Conservation (phyloP, 495 filamentous ascomycete genomes). For the Parathielavia appendiculata region DNA sequence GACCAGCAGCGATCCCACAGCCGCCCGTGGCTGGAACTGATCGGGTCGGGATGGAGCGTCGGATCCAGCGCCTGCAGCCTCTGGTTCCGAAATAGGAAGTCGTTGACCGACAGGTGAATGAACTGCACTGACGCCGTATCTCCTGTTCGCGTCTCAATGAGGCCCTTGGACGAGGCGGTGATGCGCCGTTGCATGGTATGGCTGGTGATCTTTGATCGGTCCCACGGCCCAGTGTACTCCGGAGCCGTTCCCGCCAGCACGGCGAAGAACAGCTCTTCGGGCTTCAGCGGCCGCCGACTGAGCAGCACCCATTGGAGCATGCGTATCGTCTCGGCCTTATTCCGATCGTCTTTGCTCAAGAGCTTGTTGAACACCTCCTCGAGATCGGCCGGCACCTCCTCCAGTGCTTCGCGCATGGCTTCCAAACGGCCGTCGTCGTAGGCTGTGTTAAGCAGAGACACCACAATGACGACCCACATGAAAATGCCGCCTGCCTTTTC, state of each 20-base stretch:
- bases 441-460: slow-evolving; percentile 38
- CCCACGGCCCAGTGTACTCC: slow-evolving; percentile 8
- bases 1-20: not conserved
- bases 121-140: slow-evolving; percentile 34
- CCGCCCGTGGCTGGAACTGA: not conserved
- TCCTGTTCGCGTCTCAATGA: slow-evolving; percentile 28
- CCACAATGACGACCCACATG: slow-evolving; percentile 43
- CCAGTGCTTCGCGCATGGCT: slow-evolving; percentile 10
- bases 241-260: not conserved
- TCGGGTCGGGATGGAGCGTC: not conserved
- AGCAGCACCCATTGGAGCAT: not conserved
- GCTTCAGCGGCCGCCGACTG: not conserved
- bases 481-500: slow-evolving; percentile 41
- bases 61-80: not conserved
- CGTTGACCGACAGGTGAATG: slow-evolving; percentile 39
- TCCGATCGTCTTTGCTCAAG: not conserved
- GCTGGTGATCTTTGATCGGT: slow-evolving; percentile 20
- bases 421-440: slow-evolving; percentile 23
- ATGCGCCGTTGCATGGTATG: not conserved
- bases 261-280: slow-evolving; percentile 1
- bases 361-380: slow-evolving; percentile 24
- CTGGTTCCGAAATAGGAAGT: slow-evolving; percentile 22
- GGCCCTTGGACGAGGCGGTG: slow-evolving; percentile 29
- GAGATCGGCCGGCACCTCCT: slow-evolving; percentile 23
- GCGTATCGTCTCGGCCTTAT: not conserved